These are phyloP conservation scores for Nicotiana attenuata DNA, from an alignment of 257 asterid species.

Conservation along the genomic window DNA sequence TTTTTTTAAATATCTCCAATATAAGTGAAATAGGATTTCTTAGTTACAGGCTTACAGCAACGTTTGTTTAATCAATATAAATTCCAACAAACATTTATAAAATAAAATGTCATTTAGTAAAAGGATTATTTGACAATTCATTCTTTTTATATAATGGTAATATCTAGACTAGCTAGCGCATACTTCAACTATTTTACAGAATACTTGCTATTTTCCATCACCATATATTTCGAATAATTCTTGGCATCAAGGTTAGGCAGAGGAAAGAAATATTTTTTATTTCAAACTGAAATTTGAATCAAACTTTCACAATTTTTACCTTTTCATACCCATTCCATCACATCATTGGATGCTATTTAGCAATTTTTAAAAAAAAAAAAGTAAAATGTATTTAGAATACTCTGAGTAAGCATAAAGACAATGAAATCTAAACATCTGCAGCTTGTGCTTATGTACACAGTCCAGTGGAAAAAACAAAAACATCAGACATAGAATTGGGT, in stretches of 20 bases:
- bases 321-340: too few species aligned
- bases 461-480: not conserved
- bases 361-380: not conserved
- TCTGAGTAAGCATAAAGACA: not conserved
- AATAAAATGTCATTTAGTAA: too few species aligned
- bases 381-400: not conserved
- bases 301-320: too few species aligned
- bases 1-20: not conserved
- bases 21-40: not conserved
- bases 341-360: not conserved
- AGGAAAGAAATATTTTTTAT: not conserved
- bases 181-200: too few species aligned
- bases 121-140: not conserved
- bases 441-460: not conserved
- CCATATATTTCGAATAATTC: not conserved
- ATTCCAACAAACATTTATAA: not conserved
- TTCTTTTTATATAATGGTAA: too few species aligned
- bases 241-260: too few species aligned
- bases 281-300: not conserved
- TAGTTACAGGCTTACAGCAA: not conserved
- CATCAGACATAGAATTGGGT: constrained; percentile 1
- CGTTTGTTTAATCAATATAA: not conserved
- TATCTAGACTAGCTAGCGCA: too few species aligned
- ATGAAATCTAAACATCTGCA: not conserved
- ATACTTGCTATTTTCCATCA: too few species aligned